Percentiles rank a stretch among this genome's conserved stretches.
Conservation (phyloP, 495 filamentous ascomycete species). For the Aspergillus indologenus region DNA sequence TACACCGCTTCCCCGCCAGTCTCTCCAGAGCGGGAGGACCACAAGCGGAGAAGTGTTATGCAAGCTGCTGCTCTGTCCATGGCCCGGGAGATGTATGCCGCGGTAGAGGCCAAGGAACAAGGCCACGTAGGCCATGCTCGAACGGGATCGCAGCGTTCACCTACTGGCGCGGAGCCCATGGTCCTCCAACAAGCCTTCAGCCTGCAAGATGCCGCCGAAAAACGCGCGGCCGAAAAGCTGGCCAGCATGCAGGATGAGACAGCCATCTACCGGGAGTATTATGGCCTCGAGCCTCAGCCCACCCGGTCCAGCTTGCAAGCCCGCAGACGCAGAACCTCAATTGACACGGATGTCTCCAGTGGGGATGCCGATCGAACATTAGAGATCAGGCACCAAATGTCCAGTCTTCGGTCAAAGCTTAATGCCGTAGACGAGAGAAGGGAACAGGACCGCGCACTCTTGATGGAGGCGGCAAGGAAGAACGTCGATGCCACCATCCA, state of each 20-base stretch:
- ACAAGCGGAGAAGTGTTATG: constrained; percentile 64
- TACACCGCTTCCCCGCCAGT: constrained; percentile 75
- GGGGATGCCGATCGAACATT: constrained; percentile 67
- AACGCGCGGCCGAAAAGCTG: constrained; percentile 76
- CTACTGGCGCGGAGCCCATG: constrained; percentile 31
- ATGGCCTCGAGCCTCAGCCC: constrained; percentile 54
- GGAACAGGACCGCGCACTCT: constrained; percentile 64
- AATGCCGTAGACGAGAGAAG: constrained; percentile 71
- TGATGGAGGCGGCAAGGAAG: constrained; percentile 76
- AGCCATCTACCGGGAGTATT: constrained; percentile 67
- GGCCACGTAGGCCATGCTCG: constrained; percentile 36
- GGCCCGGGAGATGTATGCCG: constrained; percentile 78
- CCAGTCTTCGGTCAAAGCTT: constrained; percentile 64
- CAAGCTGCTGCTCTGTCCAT: constrained; percentile 81
- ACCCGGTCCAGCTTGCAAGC: constrained; percentile 54
- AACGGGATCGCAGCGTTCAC: constrained; percentile 34
- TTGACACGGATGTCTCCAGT: constrained; percentile 59
- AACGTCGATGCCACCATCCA: constrained; percentile 78
- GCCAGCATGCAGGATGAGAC: constrained; percentile 74
- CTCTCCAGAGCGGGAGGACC: constrained; percentile 67
- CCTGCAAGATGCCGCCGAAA: constrained; percentile 81
- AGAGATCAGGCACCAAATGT: constrained; percentile 78
- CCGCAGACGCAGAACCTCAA: constrained; percentile 62
- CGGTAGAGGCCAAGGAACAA: constrained; percentile 49
- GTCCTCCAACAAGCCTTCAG: constrained; percentile 49